phyloP scores from a whole-genome alignment of 768 basidiomycete genomes.

The Lactifluus rugatus region DNA sequence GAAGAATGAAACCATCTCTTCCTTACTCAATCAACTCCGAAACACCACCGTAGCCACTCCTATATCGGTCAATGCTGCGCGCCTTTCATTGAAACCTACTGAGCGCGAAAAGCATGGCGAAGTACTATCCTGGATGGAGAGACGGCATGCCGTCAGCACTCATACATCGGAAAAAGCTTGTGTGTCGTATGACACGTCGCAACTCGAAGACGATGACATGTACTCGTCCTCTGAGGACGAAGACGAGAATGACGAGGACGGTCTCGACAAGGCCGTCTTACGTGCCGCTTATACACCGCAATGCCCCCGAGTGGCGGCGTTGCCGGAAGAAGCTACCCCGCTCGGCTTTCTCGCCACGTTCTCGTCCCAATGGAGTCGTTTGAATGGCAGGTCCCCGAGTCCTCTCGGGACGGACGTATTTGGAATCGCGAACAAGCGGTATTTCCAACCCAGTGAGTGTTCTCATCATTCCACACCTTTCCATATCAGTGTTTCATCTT shows the following conservation, averaged over 20 bases:
- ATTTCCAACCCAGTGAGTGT: conserved; percentile 18
- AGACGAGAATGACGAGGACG: conserved; percentile 15
- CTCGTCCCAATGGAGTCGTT: conserved; percentile 3
- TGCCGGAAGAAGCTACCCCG: conserved; percentile 5
- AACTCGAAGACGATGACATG: conserved; percentile 26
- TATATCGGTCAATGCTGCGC: conserved; percentile 24
- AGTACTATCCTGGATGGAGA: conserved; percentile 26
- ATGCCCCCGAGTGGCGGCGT: background rate
- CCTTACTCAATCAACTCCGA: conserved; percentile 23
- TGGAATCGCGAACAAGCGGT: conserved; percentile 16
- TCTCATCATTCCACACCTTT: background rate
- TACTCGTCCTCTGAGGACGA: conserved; percentile 22
- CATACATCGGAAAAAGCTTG: conserved; percentile 20
- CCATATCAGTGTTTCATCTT: background rate
- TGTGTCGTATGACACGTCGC: conserved; percentile 24
- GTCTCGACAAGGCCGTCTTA: conserved; percentile 2
- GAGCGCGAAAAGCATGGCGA: conserved; percentile 25
- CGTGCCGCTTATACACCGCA: conserved; percentile 5
- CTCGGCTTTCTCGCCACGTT: conserved; percentile 17
- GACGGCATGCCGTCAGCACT: conserved; percentile 19
- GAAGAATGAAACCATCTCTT: conserved; percentile 24
- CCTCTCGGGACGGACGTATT: background rate
- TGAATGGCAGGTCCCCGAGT: background rate
- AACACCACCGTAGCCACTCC: conserved; percentile 25
- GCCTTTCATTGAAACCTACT: conserved; percentile 19